Base-by-base conservation (phyloP, 1,284 basidiomycete species). In the Fomitiporia mediterranea region DNA sequence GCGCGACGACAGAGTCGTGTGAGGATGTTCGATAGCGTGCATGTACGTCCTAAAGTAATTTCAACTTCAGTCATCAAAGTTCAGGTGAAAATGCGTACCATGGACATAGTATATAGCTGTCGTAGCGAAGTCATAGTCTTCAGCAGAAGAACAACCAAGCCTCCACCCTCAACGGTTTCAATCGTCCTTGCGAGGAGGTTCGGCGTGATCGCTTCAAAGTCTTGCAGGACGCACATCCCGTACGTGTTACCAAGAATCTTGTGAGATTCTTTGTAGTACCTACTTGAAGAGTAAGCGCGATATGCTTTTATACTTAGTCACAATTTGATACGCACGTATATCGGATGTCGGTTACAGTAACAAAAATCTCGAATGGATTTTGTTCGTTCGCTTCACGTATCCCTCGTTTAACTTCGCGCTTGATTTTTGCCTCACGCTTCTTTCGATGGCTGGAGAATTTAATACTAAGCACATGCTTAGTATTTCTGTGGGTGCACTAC, bases 181-280 rank as follows among this genome's bases (percentile, higher is more conserved):
- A 99, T 95, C 19, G 97, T 99, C 51, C 96, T 79, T 4, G 97
- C 97, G 28, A 99, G 84, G 56, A 98, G 74, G 74, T 99, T 99
- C 28, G 97, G 97, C 1, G 97, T 99, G 62, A 99, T 85, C 2
- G 97, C 96, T 69, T 99, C 97, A 65, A 99, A 99, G 68, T 99
- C 97, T 73, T 99, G 97, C 56, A 99, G 75, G 6, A 99, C 84
- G 61, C 94, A 87, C 94, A 99, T 99, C 44, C 96, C 96, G 71
- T 91, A 98, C 0, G 97, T 99, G 69, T 98, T 92, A 66, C 97
- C 97, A 30, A 99, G 84, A 61, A 97, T 93, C 72, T 96, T 96
- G 57, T 95, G 85, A 0, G 93, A 94, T 67, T 98, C 94, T 69
- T 96, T 97, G 77, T 97, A 91, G 73, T 90, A 89, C 46, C 82